Evolutionary conservation across 1,139 yeast genomes (phyloP).

Genomic region (Suhomyces yuchorum): DNA sequence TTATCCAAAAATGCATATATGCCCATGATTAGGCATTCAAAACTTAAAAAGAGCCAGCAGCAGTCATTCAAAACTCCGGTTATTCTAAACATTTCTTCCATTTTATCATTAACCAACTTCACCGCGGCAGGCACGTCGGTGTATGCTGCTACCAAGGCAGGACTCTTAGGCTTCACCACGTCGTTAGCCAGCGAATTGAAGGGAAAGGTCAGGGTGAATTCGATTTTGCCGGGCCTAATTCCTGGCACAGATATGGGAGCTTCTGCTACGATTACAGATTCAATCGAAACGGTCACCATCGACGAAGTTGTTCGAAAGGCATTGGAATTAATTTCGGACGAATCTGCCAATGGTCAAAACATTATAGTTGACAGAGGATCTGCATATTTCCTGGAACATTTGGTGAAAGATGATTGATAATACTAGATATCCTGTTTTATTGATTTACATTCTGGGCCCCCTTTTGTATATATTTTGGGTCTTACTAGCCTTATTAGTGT

Average conservation of each 20-base stretch:
- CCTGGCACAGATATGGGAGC: conserved; percentile 72
- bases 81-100: conserved; percentile 71
- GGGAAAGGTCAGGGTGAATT: conserved; percentile 56
- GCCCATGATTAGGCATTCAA: conserved; percentile 48
- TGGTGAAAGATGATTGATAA: not conserved
- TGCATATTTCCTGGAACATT: not conserved
- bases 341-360: conserved; percentile 7
- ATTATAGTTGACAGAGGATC: not conserved
- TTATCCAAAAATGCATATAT: conserved; percentile 48
- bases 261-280: conserved; percentile 26
- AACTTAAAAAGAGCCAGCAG: not conserved
- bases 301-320: conserved; percentile 33
- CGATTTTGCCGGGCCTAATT: conserved; percentile 74
- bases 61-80: conserved; percentile 22
- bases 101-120: conserved; percentile 52
- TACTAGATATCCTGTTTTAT: too few relatives aligned
- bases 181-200: conserved; percentile 66
- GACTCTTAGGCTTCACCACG: conserved; percentile 65
- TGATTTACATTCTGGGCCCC: too few relatives aligned
- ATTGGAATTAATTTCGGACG: conserved; percentile 32
- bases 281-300: conserved; percentile 22
- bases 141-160: conserved; percentile 83
- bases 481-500: not conserved
- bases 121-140: conserved; percentile 65
- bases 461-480: too few relatives aligned